phyloP scores from a whole-genome alignment of 768 basidiomycete species.

The Agaricus subrufescens region DNA sequence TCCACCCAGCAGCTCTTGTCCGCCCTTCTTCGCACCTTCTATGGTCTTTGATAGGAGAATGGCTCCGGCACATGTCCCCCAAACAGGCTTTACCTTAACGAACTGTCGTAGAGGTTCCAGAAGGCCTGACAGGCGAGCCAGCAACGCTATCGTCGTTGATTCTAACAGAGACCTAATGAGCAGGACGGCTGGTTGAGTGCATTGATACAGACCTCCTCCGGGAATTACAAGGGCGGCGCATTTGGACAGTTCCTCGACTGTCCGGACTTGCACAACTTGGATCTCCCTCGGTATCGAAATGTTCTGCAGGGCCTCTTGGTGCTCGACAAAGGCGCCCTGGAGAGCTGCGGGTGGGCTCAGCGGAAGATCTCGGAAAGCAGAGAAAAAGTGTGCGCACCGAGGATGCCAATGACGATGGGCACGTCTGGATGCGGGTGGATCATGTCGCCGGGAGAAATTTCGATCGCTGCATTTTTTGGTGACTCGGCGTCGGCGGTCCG shows the following conservation, averaged over 20 bases:
- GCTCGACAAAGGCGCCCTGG: constrained; percentile 91
- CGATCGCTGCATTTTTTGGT: no score
- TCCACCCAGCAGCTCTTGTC: constrained; percentile 81
- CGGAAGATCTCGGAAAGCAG: background rate
- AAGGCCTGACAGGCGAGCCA: constrained; percentile 69
- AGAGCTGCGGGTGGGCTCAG: constrained; percentile 53
- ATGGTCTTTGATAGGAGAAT: constrained; percentile 78
- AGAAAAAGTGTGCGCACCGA: constrained; percentile 32
- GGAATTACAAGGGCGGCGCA: constrained; percentile 92
- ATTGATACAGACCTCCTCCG: constrained; percentile 63
- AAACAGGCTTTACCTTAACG: constrained; percentile 68
- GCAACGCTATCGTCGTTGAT: constrained; percentile 86
- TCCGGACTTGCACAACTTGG: constrained; percentile 59
- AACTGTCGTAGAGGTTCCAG: constrained; percentile 77
- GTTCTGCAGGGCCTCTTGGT: constrained; percentile 65
- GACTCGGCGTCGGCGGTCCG: no score
- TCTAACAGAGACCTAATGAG: constrained; percentile 38
- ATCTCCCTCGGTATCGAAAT: constrained; percentile 42
- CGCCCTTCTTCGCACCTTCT: constrained; percentile 77
- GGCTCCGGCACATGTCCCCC: constrained; percentile 96
- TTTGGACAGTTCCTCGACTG: constrained; percentile 60
- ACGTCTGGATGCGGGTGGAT: background rate
- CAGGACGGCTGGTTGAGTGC: background rate
- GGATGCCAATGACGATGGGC: constrained; percentile 39
- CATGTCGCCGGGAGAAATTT: background rate